Percentiles rank a stretch among this genome's conserved stretches.
Conservation (phyloP, 768 basidiomycete species). For the Naganishia antarctica region DNA sequence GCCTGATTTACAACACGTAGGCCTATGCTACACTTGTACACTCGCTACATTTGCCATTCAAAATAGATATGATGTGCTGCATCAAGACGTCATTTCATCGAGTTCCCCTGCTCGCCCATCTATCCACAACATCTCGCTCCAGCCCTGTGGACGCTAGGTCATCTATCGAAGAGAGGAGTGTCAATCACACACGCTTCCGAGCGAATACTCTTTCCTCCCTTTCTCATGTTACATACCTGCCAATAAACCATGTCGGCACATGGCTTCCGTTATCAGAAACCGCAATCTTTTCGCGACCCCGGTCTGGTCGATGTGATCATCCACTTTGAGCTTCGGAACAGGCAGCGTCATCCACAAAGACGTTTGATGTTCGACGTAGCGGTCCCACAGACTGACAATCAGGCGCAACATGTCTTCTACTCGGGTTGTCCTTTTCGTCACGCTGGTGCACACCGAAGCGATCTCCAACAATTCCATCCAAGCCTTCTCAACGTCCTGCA, state of each 20-base stretch:
- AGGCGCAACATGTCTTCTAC: background rate
- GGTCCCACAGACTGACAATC: slow-evolving; percentile 13
- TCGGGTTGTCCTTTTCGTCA: background rate
- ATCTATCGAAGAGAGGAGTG: background rate
- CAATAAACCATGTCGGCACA: background rate
- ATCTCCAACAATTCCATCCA: background rate
- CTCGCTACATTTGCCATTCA: no score
- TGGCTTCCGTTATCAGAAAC: background rate
- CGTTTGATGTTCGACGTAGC: slow-evolving; percentile 8
- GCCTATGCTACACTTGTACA: background rate
- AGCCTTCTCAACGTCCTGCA: background rate
- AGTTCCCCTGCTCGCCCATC: background rate
- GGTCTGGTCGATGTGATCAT: background rate
- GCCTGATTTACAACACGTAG: background rate
- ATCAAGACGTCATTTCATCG: no score
- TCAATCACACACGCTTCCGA: no score
- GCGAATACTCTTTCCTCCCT: no score
- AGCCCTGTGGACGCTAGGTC: background rate
- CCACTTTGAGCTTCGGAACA: background rate
- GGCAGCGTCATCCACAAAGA: slow-evolving; percentile 12
- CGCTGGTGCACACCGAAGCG: background rate
- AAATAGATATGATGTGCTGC: no score
- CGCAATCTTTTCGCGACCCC: background rate
- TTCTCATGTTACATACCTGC: background rate
- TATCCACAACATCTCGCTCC: background rate